Evolutionary conservation across 2,329 filamentous ascomycete species (phyloP).

Genomic region (Stagonosporopsis tanaceti): DNA sequence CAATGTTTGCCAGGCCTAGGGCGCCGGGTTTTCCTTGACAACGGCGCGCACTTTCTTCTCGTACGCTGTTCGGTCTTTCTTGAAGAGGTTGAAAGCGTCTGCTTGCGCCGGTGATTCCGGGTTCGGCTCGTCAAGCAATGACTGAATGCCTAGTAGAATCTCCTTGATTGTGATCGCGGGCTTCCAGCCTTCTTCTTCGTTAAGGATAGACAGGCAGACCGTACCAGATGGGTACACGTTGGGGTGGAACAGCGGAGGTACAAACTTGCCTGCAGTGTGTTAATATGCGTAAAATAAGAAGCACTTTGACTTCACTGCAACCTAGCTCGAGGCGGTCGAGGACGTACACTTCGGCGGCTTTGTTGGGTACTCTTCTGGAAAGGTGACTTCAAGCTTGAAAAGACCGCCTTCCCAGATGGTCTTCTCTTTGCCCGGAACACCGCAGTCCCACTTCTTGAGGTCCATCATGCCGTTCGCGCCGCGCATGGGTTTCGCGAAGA

Average conservation of each 20-base stretch:
- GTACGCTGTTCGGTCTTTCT: slow-evolving; percentile 86
- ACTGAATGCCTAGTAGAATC: slow-evolving; percentile 94
- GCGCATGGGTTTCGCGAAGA: slow-evolving; percentile 88
- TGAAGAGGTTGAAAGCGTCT: slow-evolving; percentile 96
- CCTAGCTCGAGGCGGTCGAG: not conserved
- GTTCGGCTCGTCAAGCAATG: slow-evolving; percentile 94
- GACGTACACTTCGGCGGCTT: slow-evolving; percentile 96
- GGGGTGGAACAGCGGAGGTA: slow-evolving; percentile 93
- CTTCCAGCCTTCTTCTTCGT: slow-evolving; percentile 98
- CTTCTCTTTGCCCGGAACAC: slow-evolving; percentile 93
- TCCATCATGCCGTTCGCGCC: slow-evolving; percentile 83
- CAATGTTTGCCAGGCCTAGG: slow-evolving; percentile 52
- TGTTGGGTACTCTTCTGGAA: slow-evolving; percentile 97
- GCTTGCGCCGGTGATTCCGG: slow-evolving; percentile 96
- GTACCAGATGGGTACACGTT: slow-evolving; percentile 99
- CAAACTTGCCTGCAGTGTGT: slow-evolving; percentile 83
- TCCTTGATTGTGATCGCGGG: slow-evolving; percentile 98
- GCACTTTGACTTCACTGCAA: not conserved
- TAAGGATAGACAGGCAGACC: slow-evolving; percentile 94
- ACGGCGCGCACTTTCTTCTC: slow-evolving; percentile 86
- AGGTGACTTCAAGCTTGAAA: slow-evolving; percentile 91
- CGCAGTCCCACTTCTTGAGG: slow-evolving; percentile 95
- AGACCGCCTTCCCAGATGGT: slow-evolving; percentile 98
- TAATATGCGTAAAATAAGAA: not conserved
- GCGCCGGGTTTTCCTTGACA: slow-evolving; percentile 87